Conservation (phyloP, 2,329 filamentous ascomycete genomes). For the Zymoseptoria tritici region DNA sequence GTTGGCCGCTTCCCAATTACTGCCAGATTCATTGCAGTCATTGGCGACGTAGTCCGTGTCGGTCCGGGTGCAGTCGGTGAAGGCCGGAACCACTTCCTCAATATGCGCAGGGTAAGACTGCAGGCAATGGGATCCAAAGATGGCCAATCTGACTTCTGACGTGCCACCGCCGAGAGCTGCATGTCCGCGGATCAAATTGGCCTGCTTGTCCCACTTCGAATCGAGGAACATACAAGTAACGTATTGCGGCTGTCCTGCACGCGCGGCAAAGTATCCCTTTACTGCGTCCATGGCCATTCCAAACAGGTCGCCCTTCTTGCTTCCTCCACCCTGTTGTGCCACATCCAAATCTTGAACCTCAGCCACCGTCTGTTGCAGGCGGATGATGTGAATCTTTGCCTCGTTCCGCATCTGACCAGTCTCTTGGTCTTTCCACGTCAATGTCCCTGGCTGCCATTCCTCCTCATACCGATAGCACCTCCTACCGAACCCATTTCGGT, state of each 20-base stretch:
- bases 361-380: slow-evolving; percentile 72
- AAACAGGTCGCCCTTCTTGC: slow-evolving; percentile 66
- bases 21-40: slow-evolving; percentile 78
- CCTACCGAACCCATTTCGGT: slow-evolving; percentile 75
- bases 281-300: slow-evolving; percentile 71
- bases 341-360: slow-evolving; percentile 72
- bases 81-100: slow-evolving; percentile 83
- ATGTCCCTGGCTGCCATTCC: slow-evolving; percentile 80
- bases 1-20: slow-evolving; percentile 91
- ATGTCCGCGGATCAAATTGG: slow-evolving; percentile 67
- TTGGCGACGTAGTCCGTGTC: slow-evolving; percentile 75
- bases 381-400: slow-evolving; percentile 80
- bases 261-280: slow-evolving; percentile 65
- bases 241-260: slow-evolving; percentile 74
- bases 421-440: slow-evolving; percentile 66
- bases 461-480: slow-evolving; percentile 88
- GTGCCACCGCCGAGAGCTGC: slow-evolving; percentile 71
- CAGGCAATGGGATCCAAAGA: slow-evolving; percentile 87
- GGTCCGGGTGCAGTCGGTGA: slow-evolving; percentile 83
- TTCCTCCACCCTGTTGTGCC: slow-evolving; percentile 66
- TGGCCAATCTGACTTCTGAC: slow-evolving; percentile 70
- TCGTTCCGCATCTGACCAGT: slow-evolving; percentile 75
- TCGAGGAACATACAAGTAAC: slow-evolving; percentile 84
- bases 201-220: slow-evolving; percentile 71
- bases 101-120: slow-evolving; percentile 85